Conservation (phyloP, 306 rosid species). For the Citrullus amarus region DNA sequence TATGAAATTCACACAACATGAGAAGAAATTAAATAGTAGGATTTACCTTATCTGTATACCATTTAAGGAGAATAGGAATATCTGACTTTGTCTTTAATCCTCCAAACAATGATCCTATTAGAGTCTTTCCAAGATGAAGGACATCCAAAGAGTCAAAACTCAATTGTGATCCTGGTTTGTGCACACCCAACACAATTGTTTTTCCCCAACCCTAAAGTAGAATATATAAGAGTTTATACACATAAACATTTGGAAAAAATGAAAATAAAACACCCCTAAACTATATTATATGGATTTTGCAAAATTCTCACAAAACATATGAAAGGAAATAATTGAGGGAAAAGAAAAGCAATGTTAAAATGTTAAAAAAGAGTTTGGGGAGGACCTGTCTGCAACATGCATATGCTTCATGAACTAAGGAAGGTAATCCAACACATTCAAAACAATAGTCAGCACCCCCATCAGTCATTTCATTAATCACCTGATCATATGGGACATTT, state of each 20-base stretch:
- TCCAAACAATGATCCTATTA: constrained; percentile 60
- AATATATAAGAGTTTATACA: too few species aligned
- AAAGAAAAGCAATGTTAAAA: background rate
- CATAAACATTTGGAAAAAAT: too few species aligned
- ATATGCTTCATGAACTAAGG: constrained; percentile 70
- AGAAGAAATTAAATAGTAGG: background rate
- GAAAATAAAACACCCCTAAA: too few species aligned
- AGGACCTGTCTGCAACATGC: constrained; percentile 70
- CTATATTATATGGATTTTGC: too few species aligned
- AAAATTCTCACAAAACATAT: too few species aligned
- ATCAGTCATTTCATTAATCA: constrained; percentile 43
- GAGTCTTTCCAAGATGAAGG: constrained; percentile 41
- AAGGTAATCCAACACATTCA: constrained; percentile 68
- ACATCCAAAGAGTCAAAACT: constrained; percentile 30
- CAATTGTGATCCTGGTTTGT: constrained; percentile 43
- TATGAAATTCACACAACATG: background rate
- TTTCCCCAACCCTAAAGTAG: constrained; percentile 77
- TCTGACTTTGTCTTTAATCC: constrained; percentile 75
- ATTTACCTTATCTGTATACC: constrained; percentile 58
- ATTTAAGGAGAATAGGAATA: constrained; percentile 57
- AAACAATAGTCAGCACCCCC: constrained; percentile 85
- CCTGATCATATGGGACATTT: constrained; percentile 17
- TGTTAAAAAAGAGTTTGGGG: background rate
- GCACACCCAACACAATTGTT: constrained; percentile 65
- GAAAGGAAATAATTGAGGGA: too few species aligned